Conservation (phyloP, 768 basidiomycete genomes). For the Hericium coralloides region DNA sequence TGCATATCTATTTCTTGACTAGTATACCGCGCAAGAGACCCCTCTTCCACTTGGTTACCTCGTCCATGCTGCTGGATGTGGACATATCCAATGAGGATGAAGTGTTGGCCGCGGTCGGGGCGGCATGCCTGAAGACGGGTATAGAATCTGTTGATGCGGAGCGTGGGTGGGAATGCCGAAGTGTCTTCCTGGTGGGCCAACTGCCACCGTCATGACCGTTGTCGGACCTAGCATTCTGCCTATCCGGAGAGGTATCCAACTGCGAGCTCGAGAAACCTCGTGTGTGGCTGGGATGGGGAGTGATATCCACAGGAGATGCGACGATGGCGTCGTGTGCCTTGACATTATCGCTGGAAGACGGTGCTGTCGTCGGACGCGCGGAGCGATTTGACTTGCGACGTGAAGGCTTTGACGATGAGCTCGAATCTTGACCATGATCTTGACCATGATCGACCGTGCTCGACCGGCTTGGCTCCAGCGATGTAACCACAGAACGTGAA, state of each 20-base stretch:
- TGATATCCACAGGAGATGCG: slow-evolving; percentile 6
- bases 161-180: slow-evolving; percentile 30
- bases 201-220: background rate
- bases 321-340: too few species aligned
- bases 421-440: background rate
- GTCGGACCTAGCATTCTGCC: too few species aligned
- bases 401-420: background rate
- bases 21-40: slow-evolving; percentile 34
- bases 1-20: slow-evolving; percentile 24
- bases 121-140: slow-evolving; percentile 18
- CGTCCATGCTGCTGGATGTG: background rate
- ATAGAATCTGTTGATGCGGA: slow-evolving; percentile 51
- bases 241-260: background rate
- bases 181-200: slow-evolving; percentile 7
- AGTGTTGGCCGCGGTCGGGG: background rate
- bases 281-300: slow-evolving; percentile 12
- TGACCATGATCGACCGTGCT: background rate
- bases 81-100: background rate
- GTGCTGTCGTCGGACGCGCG: slow-evolving; percentile 11
- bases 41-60: slow-evolving; percentile 18
- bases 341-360: background rate
- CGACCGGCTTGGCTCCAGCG: slow-evolving; percentile 8
- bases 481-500: background rate
- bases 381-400: background rate
- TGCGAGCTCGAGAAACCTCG: slow-evolving; percentile 1